phyloP scores from a whole-genome alignment of 179 eudicot genomes.

The Silene noctiflora region DNA sequence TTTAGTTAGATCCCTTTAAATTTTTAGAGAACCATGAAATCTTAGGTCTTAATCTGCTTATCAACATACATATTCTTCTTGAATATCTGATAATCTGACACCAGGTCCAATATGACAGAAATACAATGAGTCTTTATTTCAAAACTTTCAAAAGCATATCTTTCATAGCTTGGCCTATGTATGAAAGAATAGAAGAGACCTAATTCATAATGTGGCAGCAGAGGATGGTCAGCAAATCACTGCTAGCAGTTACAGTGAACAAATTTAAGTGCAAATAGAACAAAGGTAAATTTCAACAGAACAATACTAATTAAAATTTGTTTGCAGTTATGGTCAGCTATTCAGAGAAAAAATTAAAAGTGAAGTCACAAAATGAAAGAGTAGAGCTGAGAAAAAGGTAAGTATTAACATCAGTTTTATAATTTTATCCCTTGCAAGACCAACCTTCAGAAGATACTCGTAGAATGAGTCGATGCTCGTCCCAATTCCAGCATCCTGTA shows the following conservation, averaged over 20 bases:
- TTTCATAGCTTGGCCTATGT: not conserved
- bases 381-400: slow-evolving; percentile 6
- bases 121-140: not conserved
- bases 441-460: slow-evolving; percentile 94
- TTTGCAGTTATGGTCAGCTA: not conserved
- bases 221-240: not conserved
- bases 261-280: too few relatives aligned
- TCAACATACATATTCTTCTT: not conserved
- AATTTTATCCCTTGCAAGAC: slow-evolving; percentile 28
- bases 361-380: not conserved
- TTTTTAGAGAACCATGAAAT: not conserved
- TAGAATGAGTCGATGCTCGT: slow-evolving; percentile 98
- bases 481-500: slow-evolving; percentile 99
- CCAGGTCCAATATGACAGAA: slow-evolving; percentile 1
- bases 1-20: not conserved
- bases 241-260: not conserved
- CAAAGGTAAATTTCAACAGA: not conserved
- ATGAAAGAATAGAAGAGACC: not conserved
- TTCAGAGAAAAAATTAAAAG: not conserved
- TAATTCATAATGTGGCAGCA: not conserved
- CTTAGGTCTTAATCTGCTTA: not conserved
- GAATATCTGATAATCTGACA: not conserved
- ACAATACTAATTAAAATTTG: not conserved
- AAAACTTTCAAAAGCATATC: not conserved
- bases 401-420: slow-evolving; percentile 10